phyloP scores from a whole-genome alignment of 2,329 filamentous ascomycete species.

The Lecanoromycetidae sp. region DNA sequence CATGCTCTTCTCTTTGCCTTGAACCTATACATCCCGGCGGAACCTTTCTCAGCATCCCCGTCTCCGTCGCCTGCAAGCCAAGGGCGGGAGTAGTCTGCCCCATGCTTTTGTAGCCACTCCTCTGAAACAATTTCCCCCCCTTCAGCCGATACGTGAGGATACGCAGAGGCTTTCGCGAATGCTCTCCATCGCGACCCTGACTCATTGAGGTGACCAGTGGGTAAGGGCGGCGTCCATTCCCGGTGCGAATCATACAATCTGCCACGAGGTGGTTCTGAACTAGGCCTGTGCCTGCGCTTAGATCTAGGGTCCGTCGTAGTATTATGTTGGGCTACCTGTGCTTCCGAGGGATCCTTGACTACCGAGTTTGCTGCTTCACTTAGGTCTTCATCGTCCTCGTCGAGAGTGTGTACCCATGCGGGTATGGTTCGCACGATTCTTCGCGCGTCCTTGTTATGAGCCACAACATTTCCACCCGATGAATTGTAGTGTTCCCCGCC shows the following conservation, averaged over 20 bases:
- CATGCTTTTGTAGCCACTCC: constrained; percentile 36
- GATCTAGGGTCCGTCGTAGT: constrained; percentile 28
- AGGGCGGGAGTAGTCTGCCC: constrained; percentile 34
- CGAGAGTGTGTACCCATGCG: constrained; percentile 34
- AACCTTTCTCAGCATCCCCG: constrained; percentile 39
- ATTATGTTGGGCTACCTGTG: constrained; percentile 36
- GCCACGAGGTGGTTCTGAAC: constrained; percentile 3
- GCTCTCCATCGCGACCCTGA: constrained; percentile 35
- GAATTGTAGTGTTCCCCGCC: constrained; percentile 2
- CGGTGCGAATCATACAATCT: constrained; percentile 7
- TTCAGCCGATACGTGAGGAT: constrained; percentile 27
- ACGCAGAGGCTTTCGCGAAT: constrained; percentile 33
- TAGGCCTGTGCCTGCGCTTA: constrained; percentile 20
- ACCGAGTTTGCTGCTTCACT: constrained; percentile 26
- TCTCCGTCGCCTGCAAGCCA: constrained; percentile 41
- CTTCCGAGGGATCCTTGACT: constrained; percentile 28
- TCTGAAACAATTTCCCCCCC: constrained; percentile 32
- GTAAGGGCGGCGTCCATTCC: constrained; percentile 5
- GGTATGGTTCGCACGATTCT: constrained; percentile 27
- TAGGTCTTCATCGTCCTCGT: constrained; percentile 29
- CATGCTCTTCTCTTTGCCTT: constrained; percentile 41
- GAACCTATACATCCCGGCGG: constrained; percentile 34
- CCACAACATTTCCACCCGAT: not conserved
- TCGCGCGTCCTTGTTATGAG: constrained; percentile 14
- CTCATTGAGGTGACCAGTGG: not conserved